Evolutionary conservation across 2,329 filamentous ascomycete species (phyloP).

Genomic region (Botrytis pseudocinerea): DNA sequence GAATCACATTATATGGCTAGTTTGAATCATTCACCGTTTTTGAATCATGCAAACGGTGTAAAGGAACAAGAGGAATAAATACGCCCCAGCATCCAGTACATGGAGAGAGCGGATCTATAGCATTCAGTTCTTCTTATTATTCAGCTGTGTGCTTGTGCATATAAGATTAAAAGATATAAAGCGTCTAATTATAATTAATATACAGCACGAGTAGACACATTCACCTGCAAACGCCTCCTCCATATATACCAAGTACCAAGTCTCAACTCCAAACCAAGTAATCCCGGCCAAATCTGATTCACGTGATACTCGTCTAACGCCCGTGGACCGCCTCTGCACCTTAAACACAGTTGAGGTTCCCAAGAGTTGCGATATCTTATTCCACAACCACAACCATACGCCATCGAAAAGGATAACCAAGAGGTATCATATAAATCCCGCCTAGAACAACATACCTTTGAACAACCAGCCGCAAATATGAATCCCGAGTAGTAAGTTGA

Average conservation of each 20-base stretch:
- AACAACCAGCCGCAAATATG: conserved; percentile 57
- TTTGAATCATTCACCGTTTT: not conserved
- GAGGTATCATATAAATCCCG: not conserved
- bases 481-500: conserved; percentile 85
- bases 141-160: not conserved
- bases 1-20: conserved; percentile 1
- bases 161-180: not conserved
- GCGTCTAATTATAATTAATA: not conserved
- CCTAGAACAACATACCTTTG: not conserved
- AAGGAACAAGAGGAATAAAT: not conserved
- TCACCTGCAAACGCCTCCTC: not conserved
- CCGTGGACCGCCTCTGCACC: conserved; percentile 24
- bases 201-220: not conserved
- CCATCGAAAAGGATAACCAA: conserved; percentile 19
- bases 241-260: not conserved
- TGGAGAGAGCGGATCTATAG: not conserved
- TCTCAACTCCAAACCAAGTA: not conserved
- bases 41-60: not conserved
- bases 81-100: not conserved
- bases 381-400: conserved; percentile 18
- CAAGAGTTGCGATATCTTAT: conserved; percentile 16
- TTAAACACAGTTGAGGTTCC: conserved; percentile 25
- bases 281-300: not conserved
- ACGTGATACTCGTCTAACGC: conserved; percentile 25
- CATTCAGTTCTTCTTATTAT: not conserved